Percentiles rank a stretch among this genome's conserved stretches.
Conservation (phyloP, 139 green algal species). For the Closterium sp. region DNA sequence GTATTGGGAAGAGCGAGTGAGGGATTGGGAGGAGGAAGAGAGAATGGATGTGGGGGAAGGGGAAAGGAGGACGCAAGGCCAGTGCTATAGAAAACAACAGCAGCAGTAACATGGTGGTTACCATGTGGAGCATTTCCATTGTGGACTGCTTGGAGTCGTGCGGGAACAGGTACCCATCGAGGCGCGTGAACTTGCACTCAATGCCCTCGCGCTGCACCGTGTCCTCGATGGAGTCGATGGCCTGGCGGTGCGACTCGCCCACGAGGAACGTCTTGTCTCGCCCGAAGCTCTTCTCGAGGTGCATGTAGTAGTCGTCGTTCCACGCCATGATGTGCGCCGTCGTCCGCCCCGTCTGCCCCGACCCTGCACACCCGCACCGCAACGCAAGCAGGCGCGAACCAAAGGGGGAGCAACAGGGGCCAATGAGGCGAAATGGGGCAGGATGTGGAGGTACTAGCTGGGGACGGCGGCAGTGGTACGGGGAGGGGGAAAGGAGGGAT, state of each 20-base stretch:
- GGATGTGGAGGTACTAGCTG: too few species aligned
- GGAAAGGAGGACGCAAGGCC: too few species aligned
- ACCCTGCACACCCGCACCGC: constrained; percentile 19
- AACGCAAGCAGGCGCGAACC: neutral
- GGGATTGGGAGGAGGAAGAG: neutral
- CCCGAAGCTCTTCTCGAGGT: constrained; percentile 57
- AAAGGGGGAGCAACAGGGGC: neutral
- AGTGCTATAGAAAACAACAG: too few species aligned
- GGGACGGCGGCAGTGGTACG: too few species aligned
- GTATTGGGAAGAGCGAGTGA: neutral
- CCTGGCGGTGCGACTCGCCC: constrained; percentile 54
- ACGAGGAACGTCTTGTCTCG: constrained; percentile 54
- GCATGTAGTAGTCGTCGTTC: constrained; percentile 64
- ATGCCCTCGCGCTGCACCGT: constrained; percentile 58
- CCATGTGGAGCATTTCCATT: constrained; percentile 23
- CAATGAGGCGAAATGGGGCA: neutral
- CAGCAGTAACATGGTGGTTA: too few species aligned
- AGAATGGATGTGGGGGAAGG: neutral
- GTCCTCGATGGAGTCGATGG: constrained; percentile 63
- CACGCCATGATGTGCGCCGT: constrained; percentile 66
- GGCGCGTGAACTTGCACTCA: constrained; percentile 59
- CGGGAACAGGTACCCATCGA: constrained; percentile 63
- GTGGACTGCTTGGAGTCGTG: constrained; percentile 43
- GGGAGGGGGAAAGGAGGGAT: too few species aligned
- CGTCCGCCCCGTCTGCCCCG: constrained; percentile 65